Base-by-base conservation (phyloP, 1,284 basidiomycete species). In the Heterobasidion occidentale region DNA sequence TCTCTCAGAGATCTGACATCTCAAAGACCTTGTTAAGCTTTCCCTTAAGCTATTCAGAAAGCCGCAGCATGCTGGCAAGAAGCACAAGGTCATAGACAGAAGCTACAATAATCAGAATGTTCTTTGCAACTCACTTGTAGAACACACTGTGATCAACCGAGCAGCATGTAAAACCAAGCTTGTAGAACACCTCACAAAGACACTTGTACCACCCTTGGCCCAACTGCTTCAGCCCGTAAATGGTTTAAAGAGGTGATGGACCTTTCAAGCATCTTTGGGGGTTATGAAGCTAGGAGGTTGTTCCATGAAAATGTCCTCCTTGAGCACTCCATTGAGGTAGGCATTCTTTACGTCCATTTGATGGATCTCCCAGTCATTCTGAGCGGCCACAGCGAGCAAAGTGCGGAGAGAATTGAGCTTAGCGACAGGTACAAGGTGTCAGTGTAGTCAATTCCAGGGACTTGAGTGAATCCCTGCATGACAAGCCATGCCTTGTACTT, bases 281-380 rank as follows among this genome's bases (percentile, higher is more conserved):
- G 3, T 19, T 20, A 51, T 53, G 42, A 61, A 68, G 19, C 68
- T 66, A 15, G 64, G 65, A 1, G 70, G 68, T 47, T 69, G 69
- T 0, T 55, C 20, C 69, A 73, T 72, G 59, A 64, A 74, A 15
- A 72, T 65, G 1, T 53, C 60, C 49, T 65, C 61, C 0, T 63
- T 63, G 35, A 76, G 67, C 48, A 65, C 57, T 0, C 65, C 65
- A 61, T 76, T 74, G 0, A 76, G 65, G 56, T 71, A 79, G 0
- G 73, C 74, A 0, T 63, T 64, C 27, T 71, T 71, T 58, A 79
- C 65, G 58, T 80, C 71, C 17, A 77, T 68, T 46, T 74, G 70
- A 45, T 74, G 65, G 1, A 76, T 51, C 35, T 72, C 64, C n/a
- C 60, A 61, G 57, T 66, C 59, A 36, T 63, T 12, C 67, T 67